These are phyloP conservation scores for Tanacetum coccineum DNA, from an alignment of 129 eudicot genomes.

Conservation along the genomic window DNA sequence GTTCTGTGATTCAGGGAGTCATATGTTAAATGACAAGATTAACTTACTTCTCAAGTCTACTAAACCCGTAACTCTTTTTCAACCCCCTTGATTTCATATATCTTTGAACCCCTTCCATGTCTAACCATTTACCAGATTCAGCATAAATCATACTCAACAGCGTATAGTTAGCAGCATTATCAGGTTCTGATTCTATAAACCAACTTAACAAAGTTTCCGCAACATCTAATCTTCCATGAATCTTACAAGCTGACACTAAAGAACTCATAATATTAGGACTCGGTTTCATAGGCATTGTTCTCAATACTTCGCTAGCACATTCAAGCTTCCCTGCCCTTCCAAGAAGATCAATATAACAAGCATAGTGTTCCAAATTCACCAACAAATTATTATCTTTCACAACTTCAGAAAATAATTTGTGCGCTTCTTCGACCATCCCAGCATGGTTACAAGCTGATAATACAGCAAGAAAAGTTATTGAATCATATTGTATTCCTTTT, in stretches of 20 bases:
- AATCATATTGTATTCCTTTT: slow-evolving; percentile 39
- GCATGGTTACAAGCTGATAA: slow-evolving; percentile 64
- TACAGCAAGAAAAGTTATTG: slow-evolving; percentile 44
- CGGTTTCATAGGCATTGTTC: slow-evolving; percentile 52
- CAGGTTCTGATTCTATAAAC: slow-evolving; percentile 48
- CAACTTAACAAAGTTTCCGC: slow-evolving; percentile 43
- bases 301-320: slow-evolving; percentile 46
- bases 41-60: slow-evolving; percentile 46
- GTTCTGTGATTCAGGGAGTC: not conserved
- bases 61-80: slow-evolving; percentile 51
- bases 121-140: slow-evolving; percentile 60
- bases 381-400: slow-evolving; percentile 3
- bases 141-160: slow-evolving; percentile 62
- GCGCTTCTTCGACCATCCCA: slow-evolving; percentile 60
- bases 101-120: slow-evolving; percentile 50
- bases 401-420: slow-evolving; percentile 35
- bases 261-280: slow-evolving; percentile 52
- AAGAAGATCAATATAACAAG: slow-evolving; percentile 72
- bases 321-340: slow-evolving; percentile 69
- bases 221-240: slow-evolving; percentile 55
- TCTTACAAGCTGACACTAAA: slow-evolving; percentile 57
- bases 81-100: slow-evolving; percentile 43
- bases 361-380: slow-evolving; percentile 48
- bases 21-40: not conserved
- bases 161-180: slow-evolving; percentile 50